These are phyloP conservation scores for Phytopythium vexans DNA, from an alignment of 352 stramenopile genomes.

Conservation along the genomic window DNA sequence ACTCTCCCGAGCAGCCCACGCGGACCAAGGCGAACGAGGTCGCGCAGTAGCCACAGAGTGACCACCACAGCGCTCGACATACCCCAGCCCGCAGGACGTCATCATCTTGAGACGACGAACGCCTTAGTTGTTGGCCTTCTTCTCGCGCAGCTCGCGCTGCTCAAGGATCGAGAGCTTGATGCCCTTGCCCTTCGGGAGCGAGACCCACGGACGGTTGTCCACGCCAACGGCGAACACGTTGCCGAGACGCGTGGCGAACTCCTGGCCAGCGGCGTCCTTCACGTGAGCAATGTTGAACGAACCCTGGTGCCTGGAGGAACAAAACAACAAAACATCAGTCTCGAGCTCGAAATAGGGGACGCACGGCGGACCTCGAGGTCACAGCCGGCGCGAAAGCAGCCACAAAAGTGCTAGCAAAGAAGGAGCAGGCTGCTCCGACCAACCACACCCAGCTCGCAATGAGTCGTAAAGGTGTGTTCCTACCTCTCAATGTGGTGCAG, in stretches of 20 bases:
- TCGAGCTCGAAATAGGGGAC: conserved; percentile 3
- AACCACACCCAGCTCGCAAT: conserved; percentile 88
- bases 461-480: conserved; percentile 88
- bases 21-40: too few species aligned
- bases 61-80: not conserved
- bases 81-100: not conserved
- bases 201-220: conserved; percentile 90
- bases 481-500: conserved; percentile 97
- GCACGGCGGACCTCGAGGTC: not conserved
- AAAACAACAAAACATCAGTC: conserved; percentile 19
- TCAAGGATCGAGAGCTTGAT: conserved; percentile 99
- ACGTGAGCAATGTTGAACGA: conserved; percentile 99
- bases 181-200: conserved; percentile 97
- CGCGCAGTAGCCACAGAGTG: not conserved
- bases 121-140: conserved; percentile 62
- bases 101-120: too few species aligned
- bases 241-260: conserved; percentile 96
- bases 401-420: conserved; percentile 2
- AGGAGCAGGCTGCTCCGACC: conserved; percentile 11
- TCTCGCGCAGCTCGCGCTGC: conserved; percentile 85
- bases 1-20: too few species aligned
- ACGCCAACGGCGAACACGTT: conserved; percentile 99
- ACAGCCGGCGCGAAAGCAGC: not conserved
- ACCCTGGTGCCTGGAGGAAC: conserved; percentile 91
- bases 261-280: conserved; percentile 96